Conservation (phyloP, 768 basidiomycete species). For the Myochromella boudieri region DNA sequence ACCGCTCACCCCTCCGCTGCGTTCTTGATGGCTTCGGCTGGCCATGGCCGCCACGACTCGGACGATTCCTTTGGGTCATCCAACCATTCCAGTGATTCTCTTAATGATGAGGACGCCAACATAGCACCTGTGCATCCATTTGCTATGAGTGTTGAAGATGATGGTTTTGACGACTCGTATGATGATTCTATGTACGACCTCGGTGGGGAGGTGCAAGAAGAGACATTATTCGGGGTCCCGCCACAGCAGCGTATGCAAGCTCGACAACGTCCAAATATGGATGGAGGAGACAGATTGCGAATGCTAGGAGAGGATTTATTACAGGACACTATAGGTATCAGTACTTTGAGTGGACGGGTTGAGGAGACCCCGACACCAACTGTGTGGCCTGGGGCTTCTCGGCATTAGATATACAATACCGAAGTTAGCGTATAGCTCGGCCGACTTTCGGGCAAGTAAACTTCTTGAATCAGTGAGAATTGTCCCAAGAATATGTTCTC, state of each 20-base stretch:
- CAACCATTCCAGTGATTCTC: slow-evolving; percentile 58
- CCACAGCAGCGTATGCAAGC: slow-evolving; percentile 46
- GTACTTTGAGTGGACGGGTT: slow-evolving; percentile 43
- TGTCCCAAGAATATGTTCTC: too few relatives aligned
- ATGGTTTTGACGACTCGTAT: slow-evolving; percentile 49
- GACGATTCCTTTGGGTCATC: slow-evolving; percentile 53
- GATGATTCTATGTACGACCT: slow-evolving; percentile 55
- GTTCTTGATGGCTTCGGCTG: slow-evolving; percentile 59
- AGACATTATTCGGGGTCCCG: slow-evolving; percentile 72
- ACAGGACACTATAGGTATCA: slow-evolving; percentile 64
- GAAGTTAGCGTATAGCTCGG: too few relatives aligned
- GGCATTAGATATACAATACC: too few relatives aligned
- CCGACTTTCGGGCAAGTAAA: too few relatives aligned
- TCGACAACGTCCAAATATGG: slow-evolving; percentile 15
- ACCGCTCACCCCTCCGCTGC: slow-evolving; percentile 68
- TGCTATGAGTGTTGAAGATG: slow-evolving; percentile 41
- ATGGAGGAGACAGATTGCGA: slow-evolving; percentile 37
- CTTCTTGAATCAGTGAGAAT: too few relatives aligned
- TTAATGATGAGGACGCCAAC: slow-evolving; percentile 44
- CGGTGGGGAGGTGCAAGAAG: slow-evolving; percentile 45
- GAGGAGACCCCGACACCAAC: slow-evolving; percentile 71
- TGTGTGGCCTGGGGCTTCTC: slow-evolving; percentile 11
- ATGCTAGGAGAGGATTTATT: slow-evolving; percentile 65
- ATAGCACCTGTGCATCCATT: slow-evolving; percentile 61
- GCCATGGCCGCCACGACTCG: slow-evolving; percentile 32